phyloP scores from a whole-genome alignment of 1,139 yeast species.

The Nakaseomyces uthaithaninus region DNA sequence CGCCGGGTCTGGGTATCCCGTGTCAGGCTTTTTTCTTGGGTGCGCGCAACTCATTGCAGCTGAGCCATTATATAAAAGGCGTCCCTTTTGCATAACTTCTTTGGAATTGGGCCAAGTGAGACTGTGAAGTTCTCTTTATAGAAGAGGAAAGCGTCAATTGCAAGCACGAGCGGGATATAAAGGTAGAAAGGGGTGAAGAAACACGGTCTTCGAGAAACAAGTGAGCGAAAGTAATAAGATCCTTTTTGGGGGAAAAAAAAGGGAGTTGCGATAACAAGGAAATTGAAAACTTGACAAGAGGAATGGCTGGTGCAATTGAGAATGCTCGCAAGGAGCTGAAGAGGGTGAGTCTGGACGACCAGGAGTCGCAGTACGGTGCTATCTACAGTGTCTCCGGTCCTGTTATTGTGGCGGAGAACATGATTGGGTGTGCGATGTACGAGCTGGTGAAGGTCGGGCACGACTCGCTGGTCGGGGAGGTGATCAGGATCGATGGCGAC shows the following conservation, averaged over 20 bases:
- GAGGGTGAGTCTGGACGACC: constrained; percentile 73
- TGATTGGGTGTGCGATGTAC: constrained; percentile 99
- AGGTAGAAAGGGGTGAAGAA: too few species aligned
- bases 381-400: constrained; percentile 96
- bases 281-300: constrained; percentile 7
- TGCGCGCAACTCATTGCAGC: not conserved
- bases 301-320: constrained; percentile 89
- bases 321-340: constrained; percentile 92
- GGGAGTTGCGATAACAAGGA: too few species aligned
- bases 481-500: constrained; percentile 90
- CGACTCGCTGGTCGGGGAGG: constrained; percentile 94
- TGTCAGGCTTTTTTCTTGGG: too few species aligned
- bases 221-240: too few species aligned
- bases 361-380: constrained; percentile 73
- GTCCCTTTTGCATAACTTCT: too few species aligned
- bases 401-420: constrained; percentile 92
- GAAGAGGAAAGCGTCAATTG: too few species aligned
- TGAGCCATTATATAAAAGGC: not conserved
- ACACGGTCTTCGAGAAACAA: too few species aligned
- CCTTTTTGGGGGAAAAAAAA: too few species aligned
- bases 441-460: constrained; percentile 97
- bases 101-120: too few species aligned
- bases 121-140: too few species aligned
- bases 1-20: too few species aligned
- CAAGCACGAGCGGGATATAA: too few species aligned